Conservation (phyloP, 192 early-diverging fungal species). For the Phycomyces blakesleeanus region DNA sequence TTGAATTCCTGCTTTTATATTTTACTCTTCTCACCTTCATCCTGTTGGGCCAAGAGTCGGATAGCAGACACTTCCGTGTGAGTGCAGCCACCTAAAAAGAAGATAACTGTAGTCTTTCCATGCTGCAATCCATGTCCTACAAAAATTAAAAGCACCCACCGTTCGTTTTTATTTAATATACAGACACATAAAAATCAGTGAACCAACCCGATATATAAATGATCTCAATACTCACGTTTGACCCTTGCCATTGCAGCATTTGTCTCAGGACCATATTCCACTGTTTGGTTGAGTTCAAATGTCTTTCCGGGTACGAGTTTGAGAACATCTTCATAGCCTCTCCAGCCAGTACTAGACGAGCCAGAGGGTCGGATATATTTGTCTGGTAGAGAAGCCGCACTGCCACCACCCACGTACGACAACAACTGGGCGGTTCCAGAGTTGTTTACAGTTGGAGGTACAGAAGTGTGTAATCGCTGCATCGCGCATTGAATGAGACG, state of each 20-base stretch:
- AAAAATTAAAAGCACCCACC: neutral
- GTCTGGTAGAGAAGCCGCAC: slow-evolving; percentile 23
- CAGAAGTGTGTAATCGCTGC: slow-evolving; percentile 33
- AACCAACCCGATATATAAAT: too few species aligned
- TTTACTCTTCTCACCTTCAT: slow-evolving; percentile 44
- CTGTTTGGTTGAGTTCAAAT: slow-evolving; percentile 73
- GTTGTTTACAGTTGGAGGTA: slow-evolving; percentile 23
- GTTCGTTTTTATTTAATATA: too few species aligned
- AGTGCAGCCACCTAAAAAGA: slow-evolving; percentile 96
- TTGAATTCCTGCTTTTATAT: neutral
- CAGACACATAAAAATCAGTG: too few species aligned
- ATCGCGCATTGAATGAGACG: slow-evolving; percentile 82
- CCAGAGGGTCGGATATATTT: neutral
- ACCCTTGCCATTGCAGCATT: slow-evolving; percentile 29
- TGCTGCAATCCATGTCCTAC: slow-evolving; percentile 20
- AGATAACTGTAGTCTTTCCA: slow-evolving; percentile 64
- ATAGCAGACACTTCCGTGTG: slow-evolving; percentile 89
- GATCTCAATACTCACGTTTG: slow-evolving; percentile 17
- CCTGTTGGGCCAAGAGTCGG: slow-evolving; percentile 81
- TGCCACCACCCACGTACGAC: slow-evolving; percentile 34
- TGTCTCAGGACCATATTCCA: slow-evolving; percentile 42
- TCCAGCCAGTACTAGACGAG: slow-evolving; percentile 58
- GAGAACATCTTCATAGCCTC: slow-evolving; percentile 84
- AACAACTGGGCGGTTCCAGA: slow-evolving; percentile 38
- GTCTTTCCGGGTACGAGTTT: slow-evolving; percentile 71